Conservation (phyloP, 2,329 filamentous ascomycete genomes). For the Daldinia eschscholtzii region DNA sequence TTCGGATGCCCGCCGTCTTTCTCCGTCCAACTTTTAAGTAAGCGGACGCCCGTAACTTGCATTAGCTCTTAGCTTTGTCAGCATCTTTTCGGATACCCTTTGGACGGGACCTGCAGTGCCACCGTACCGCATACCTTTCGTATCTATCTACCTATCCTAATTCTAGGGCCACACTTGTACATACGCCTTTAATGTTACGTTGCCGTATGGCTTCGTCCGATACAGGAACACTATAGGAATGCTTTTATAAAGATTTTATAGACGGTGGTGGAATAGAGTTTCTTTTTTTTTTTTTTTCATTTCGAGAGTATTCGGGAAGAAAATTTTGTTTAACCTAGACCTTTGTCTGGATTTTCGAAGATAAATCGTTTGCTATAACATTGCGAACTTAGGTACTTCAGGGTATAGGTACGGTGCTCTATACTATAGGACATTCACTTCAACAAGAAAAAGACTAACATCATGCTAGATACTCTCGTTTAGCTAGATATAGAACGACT, state of each 20-base stretch:
- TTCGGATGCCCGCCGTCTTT: not conserved
- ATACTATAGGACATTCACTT: not conserved
- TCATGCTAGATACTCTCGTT: not conserved
- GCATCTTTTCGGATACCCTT: constrained; percentile 4
- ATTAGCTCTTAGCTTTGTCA: not conserved
- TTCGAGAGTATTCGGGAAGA: constrained; percentile 1
- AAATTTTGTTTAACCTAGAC: not conserved
- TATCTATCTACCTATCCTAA: constrained; percentile 3
- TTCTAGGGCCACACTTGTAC: not conserved
- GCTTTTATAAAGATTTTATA: constrained; percentile 10
- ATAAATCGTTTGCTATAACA: not conserved
- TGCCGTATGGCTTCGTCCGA: constrained; percentile 20
- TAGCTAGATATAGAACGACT: not conserved
- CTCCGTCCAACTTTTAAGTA: not conserved
- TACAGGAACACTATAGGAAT: constrained; percentile 15
- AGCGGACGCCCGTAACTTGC: constrained; percentile 1
- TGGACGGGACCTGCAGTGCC: constrained; percentile 30
- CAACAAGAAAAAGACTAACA: not conserved
- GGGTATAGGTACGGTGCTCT: not conserved
- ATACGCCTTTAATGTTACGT: constrained; percentile 36
- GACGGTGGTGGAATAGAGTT: not conserved
- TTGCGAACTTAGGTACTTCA: not conserved
- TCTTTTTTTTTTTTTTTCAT: not conserved
- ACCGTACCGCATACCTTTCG: not conserved
- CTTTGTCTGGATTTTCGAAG: not conserved